A percentile compares a stretch with the other conserved stretches of the same genome.
phyloP scores from a whole-genome alignment of 495 filamentous ascomycete species.

The Penicillium flavigenum region DNA sequence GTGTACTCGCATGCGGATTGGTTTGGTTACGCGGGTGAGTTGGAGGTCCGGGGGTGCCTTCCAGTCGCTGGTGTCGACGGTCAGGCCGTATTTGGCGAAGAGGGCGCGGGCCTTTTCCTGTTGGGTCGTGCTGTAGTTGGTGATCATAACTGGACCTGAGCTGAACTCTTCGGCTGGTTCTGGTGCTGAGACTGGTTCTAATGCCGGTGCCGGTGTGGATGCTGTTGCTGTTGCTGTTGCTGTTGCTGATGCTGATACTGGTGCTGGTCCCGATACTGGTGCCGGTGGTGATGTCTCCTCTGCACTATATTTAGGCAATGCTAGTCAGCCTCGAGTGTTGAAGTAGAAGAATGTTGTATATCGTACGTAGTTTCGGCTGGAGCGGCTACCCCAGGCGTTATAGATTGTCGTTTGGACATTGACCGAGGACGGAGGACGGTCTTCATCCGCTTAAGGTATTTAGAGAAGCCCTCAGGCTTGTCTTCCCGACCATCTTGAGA shows the following conservation, averaged over 20 bases:
- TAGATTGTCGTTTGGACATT: slow-evolving; percentile 43
- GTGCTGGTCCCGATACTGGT: neutral
- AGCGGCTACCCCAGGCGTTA: slow-evolving; percentile 13
- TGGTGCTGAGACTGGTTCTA: slow-evolving; percentile 16
- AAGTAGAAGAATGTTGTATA: slow-evolving; percentile 15
- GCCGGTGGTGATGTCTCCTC: neutral
- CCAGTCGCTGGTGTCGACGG: slow-evolving; percentile 69
- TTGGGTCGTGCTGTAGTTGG: slow-evolving; percentile 45
- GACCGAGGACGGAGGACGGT: slow-evolving; percentile 57
- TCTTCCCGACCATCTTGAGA: slow-evolving; percentile 36
- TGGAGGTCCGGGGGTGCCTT: slow-evolving; percentile 54
- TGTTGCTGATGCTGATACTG: neutral
- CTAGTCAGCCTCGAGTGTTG: slow-evolving; percentile 10
- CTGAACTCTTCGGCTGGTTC: slow-evolving; percentile 13
- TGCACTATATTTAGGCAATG: neutral
- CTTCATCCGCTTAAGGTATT: slow-evolving; percentile 62
- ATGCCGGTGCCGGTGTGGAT: slow-evolving; percentile 13
- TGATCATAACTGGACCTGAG: slow-evolving; percentile 27
- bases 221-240: too few species aligned
- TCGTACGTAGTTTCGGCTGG: slow-evolving; percentile 33
- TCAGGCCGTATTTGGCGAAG: slow-evolving; percentile 72
- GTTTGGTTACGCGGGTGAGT: slow-evolving; percentile 75
- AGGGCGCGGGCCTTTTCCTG: slow-evolving; percentile 69
- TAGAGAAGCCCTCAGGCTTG: slow-evolving; percentile 63
- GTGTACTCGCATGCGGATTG: slow-evolving; percentile 88